A percentile compares a stretch with the other conserved stretches of the same genome.
Evolutionary conservation across 176 grass and related monocot species (phyloP).

Genomic region (Eleusine indica): DNA sequence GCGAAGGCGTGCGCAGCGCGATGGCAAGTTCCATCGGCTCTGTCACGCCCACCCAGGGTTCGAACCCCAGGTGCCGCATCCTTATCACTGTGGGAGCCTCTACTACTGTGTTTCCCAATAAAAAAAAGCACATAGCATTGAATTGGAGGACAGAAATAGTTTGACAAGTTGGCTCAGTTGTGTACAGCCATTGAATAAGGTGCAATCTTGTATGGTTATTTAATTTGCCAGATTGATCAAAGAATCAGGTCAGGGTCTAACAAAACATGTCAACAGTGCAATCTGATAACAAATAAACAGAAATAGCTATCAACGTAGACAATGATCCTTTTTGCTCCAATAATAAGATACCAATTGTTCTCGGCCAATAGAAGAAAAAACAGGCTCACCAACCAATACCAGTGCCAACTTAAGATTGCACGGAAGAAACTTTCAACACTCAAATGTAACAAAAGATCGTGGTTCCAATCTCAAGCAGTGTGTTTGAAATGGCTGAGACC

Average conservation of each 20-base stretch:
- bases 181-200: neutral
- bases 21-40: too few relatives aligned
- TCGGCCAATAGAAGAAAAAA: neutral
- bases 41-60: too few relatives aligned
- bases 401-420: neutral
- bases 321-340: neutral
- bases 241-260: neutral
- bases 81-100: too few relatives aligned
- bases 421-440: constrained; percentile 15
- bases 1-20: too few relatives aligned
- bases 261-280: neutral
- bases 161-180: neutral
- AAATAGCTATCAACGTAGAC: constrained; percentile 18
- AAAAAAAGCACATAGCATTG: neutral
- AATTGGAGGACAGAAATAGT: neutral
- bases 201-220: neutral
- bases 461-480: constrained; percentile 1
- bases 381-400: neutral
- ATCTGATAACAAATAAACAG: constrained; percentile 14
- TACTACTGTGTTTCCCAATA: too few relatives aligned
- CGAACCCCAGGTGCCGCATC: too few relatives aligned
- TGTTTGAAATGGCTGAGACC: too few relatives aligned
- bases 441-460: neutral
- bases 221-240: constrained; percentile 27
- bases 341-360: neutral